These are phyloP conservation scores for Rhexocercosporidium sp. DNA, from an alignment of 2,329 filamentous ascomycete species.

Conservation along the genomic window DNA sequence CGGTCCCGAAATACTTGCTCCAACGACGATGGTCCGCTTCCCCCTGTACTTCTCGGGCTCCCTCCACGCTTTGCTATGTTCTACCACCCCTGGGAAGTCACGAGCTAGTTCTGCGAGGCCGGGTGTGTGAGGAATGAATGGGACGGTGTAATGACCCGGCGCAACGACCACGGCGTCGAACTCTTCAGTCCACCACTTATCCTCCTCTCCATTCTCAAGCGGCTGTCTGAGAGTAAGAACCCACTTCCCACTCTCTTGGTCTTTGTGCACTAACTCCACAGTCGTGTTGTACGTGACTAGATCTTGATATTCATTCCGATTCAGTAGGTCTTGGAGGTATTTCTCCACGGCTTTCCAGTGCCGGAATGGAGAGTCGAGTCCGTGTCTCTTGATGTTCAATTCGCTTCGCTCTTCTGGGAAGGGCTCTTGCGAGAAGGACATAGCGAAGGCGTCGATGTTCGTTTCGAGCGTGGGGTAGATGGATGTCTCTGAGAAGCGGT, in stretches of 20 bases:
- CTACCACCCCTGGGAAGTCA: constrained; percentile 58
- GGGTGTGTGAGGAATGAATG: constrained; percentile 63
- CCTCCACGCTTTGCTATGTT: constrained; percentile 77
- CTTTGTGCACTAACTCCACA: constrained; percentile 62
- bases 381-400: constrained; percentile 54
- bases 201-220: constrained; percentile 45
- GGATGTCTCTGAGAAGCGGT: constrained; percentile 61
- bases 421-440: constrained; percentile 64
- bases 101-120: constrained; percentile 63
- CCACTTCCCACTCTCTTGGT: constrained; percentile 52
- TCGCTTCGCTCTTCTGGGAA: constrained; percentile 52
- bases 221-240: constrained; percentile 55
- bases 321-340: constrained; percentile 59
- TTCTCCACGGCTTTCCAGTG: constrained; percentile 61
- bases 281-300: constrained; percentile 62
- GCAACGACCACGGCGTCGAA: constrained; percentile 73
- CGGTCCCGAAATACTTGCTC: constrained; percentile 67
- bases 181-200: constrained; percentile 66
- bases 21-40: constrained; percentile 63
- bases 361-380: constrained; percentile 63
- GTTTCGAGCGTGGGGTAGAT: constrained; percentile 70
- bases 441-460: constrained; percentile 63
- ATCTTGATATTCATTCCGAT: constrained; percentile 58
- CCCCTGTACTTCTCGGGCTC: constrained; percentile 61
- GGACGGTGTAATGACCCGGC: constrained; percentile 70